phyloP scores from a whole-genome alignment of 202 grass and related monocot genomes.

The Bolboschoenoplectus hybrid region DNA sequence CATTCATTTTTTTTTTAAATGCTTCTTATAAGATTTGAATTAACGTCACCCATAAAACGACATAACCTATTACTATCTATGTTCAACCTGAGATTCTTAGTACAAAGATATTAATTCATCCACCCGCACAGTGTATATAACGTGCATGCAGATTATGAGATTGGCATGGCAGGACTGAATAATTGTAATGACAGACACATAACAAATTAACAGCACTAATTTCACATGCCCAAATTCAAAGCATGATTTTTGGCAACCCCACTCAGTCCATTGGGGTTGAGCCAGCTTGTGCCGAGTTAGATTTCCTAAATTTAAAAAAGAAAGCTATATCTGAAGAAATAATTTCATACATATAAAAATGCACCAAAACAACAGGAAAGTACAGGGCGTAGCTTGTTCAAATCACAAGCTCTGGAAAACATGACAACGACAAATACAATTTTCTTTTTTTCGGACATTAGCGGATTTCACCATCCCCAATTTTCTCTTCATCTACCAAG shows the following conservation, averaged over 20 bases:
- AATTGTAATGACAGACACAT: neutral
- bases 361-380: neutral
- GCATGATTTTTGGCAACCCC: neutral
- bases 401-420: neutral
- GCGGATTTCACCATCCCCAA: neutral
- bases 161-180: neutral
- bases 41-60: too few relatives aligned
- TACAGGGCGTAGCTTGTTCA: too few relatives aligned
- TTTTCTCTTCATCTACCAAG: neutral
- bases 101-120: too few relatives aligned
- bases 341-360: neutral
- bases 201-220: neutral
- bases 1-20: too few relatives aligned
- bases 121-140: neutral
- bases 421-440: neutral
- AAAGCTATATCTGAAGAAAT: neutral
- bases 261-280: neutral
- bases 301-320: neutral
- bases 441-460: neutral
- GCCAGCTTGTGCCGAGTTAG: too few relatives aligned
- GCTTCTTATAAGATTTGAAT: too few relatives aligned
- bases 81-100: too few relatives aligned
- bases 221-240: neutral
- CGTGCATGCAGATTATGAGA: neutral
- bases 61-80: too few relatives aligned